These are phyloP conservation scores for Gonapodya sp. DNA, from an alignment of 192 early-diverging fungal genomes.

Conservation along the genomic window DNA sequence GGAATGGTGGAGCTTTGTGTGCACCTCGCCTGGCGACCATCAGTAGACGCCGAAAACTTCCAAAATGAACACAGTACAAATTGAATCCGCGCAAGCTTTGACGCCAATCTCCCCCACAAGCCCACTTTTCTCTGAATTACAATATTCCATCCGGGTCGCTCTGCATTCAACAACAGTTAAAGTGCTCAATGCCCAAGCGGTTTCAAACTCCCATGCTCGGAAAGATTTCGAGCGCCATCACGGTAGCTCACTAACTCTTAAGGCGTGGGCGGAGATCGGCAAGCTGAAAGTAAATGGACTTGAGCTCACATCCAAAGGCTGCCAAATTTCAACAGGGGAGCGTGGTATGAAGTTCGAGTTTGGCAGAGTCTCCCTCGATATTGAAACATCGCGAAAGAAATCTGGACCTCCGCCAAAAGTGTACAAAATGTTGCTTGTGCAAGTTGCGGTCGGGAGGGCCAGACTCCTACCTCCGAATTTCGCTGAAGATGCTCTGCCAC, in stretches of 20 bases:
- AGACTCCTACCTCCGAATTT: conserved; percentile 25
- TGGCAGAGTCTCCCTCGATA: not conserved
- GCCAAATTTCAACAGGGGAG: not conserved
- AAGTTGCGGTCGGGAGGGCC: not conserved
- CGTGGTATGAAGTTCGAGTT: not conserved
- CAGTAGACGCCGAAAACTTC: too few relatives aligned
- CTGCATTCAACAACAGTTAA: conserved; percentile 43
- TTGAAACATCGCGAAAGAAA: not conserved
- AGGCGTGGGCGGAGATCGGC: not conserved
- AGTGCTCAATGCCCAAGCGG: conserved; percentile 30
- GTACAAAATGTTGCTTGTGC: not conserved
- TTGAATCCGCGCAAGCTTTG: not conserved
- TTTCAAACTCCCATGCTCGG: conserved; percentile 42
- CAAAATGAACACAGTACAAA: not conserved
- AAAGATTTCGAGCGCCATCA: conserved; percentile 31
- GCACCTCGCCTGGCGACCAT: too few relatives aligned
- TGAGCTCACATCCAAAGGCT: not conserved
- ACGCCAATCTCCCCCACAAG: conserved; percentile 32
- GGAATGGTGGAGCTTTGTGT: too few relatives aligned
- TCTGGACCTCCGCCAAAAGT: not conserved
- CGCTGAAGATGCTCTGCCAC: not conserved
- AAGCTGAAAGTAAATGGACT: not conserved
- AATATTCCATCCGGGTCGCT: conserved; percentile 44
- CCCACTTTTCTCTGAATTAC: conserved; percentile 37
- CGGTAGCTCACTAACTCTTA: not conserved